phyloP scores from a whole-genome alignment of 768 basidiomycete genomes.

The Suillus occidentalis region DNA sequence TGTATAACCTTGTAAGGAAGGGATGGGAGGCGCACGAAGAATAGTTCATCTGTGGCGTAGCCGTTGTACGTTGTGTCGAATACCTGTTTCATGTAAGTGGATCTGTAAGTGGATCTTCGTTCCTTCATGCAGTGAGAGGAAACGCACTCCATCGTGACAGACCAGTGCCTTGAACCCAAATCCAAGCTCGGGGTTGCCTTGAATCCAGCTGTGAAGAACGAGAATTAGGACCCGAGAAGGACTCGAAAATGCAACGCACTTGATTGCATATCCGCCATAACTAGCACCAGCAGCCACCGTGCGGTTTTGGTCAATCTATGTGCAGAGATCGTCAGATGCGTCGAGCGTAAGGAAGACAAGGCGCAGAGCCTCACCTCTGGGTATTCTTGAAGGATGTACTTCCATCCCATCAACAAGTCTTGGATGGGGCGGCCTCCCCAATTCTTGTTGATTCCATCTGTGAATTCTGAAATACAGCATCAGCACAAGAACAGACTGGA shows the following conservation, averaged over 20 bases:
- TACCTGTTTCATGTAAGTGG: slow-evolving; percentile 39
- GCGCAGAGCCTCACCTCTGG: slow-evolving; percentile 55
- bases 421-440: slow-evolving; percentile 88
- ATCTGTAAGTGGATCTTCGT: background rate
- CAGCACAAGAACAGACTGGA: background rate
- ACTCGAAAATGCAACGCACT: slow-evolving; percentile 44
- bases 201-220: slow-evolving; percentile 72
- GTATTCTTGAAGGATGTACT: slow-evolving; percentile 60
- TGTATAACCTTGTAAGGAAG: background rate
- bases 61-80: slow-evolving; percentile 80
- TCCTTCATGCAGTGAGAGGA: background rate
- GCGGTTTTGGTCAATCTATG: slow-evolving; percentile 66
- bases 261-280: slow-evolving; percentile 88
- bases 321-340: background rate
- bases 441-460: slow-evolving; percentile 76
- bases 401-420: slow-evolving; percentile 76
- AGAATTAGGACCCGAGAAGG: background rate
- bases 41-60: slow-evolving; percentile 90
- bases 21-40: slow-evolving; percentile 61
- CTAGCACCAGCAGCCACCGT: slow-evolving; percentile 80
- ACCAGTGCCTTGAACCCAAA: slow-evolving; percentile 92
- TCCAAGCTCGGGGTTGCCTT: slow-evolving; percentile 86
- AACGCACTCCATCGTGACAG: slow-evolving; percentile 84
- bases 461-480: slow-evolving; percentile 52
- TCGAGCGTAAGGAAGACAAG: background rate